These are phyloP conservation scores for Eucalyptus decipiens DNA, from an alignment of 345 rosid species.

Conservation along the genomic window DNA sequence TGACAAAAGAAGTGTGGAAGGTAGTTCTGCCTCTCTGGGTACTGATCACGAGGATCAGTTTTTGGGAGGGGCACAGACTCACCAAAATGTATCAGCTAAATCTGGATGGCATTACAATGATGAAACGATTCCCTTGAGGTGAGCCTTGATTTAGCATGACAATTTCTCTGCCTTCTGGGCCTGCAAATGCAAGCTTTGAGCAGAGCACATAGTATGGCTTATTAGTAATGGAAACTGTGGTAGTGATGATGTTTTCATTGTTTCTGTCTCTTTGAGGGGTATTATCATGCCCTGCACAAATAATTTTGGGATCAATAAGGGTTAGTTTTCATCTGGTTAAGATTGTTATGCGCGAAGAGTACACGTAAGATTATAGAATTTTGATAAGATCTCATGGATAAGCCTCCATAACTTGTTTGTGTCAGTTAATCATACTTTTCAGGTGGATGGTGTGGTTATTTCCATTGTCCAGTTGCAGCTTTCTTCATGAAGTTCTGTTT, in stretches of 20 bases:
- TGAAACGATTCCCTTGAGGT: conserved; percentile 65
- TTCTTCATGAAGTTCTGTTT: background rate
- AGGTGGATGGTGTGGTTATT: background rate
- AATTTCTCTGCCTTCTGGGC: background rate
- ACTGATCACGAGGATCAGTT: conserved; percentile 3
- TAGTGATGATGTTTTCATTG: background rate
- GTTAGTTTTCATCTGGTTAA: background rate
- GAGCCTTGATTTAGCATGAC: background rate
- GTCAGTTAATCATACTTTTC: background rate
- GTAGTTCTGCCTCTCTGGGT: conserved; percentile 8
- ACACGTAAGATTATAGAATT: background rate
- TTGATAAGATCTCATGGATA: background rate
- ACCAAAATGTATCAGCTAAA: conserved; percentile 1
- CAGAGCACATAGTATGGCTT: background rate
- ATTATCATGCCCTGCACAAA: background rate
- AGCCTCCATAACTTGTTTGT: background rate
- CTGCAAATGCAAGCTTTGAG: background rate
- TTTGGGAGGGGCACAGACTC: conserved; percentile 6
- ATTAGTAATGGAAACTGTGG: background rate
- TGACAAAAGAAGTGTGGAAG: conserved; percentile 28
- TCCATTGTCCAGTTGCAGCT: background rate
- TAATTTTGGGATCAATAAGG: background rate
- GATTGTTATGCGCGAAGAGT: background rate
- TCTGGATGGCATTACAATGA: conserved; percentile 23
- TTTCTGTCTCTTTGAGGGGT: background rate